Percentiles rank a stretch among this genome's conserved stretches.
Evolutionary conservation across 176 grass and related monocot genomes (phyloP).

Genomic region (Hyparrhenia diplandra): DNA sequence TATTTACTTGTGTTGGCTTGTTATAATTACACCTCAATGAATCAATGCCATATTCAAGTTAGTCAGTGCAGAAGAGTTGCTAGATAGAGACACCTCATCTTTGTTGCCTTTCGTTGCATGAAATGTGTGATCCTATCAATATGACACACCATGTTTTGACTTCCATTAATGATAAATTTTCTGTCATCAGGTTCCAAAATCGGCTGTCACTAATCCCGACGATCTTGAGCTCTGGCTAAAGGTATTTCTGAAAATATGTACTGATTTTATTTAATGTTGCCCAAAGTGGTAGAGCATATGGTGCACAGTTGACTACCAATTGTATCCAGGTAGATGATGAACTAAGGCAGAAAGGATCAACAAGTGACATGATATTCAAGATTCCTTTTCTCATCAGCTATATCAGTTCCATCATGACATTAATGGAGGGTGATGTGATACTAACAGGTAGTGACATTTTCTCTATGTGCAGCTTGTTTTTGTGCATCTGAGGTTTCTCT

Average conservation of each 20-base stretch:
- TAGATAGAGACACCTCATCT: neutral
- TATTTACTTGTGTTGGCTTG: neutral
- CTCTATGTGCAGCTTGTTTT: neutral
- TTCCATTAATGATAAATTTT: neutral
- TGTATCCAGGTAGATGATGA: conserved; percentile 76
- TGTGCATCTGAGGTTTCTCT: neutral
- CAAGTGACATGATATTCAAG: conserved; percentile 95
- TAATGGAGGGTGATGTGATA: conserved; percentile 96
- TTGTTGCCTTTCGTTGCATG: neutral
- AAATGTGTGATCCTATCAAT: neutral
- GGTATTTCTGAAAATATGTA: conserved; percentile 42
- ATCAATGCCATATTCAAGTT: neutral
- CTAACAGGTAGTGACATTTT: conserved; percentile 58
- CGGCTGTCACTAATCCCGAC: conserved; percentile 64
- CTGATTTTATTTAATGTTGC: neutral
- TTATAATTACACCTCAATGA: neutral
- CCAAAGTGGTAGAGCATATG: neutral
- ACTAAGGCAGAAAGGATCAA: conserved; percentile 79
- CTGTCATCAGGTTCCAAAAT: conserved; percentile 72
- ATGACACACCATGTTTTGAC: neutral
- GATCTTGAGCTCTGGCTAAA: conserved; percentile 94
- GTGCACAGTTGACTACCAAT: conserved; percentile 1
- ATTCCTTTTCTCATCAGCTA: conserved; percentile 90
- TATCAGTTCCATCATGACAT: conserved; percentile 90
- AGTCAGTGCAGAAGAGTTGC: neutral